phyloP scores from a whole-genome alignment of 164 flowering plant genomes.

The Stephania cephalantha region DNA sequence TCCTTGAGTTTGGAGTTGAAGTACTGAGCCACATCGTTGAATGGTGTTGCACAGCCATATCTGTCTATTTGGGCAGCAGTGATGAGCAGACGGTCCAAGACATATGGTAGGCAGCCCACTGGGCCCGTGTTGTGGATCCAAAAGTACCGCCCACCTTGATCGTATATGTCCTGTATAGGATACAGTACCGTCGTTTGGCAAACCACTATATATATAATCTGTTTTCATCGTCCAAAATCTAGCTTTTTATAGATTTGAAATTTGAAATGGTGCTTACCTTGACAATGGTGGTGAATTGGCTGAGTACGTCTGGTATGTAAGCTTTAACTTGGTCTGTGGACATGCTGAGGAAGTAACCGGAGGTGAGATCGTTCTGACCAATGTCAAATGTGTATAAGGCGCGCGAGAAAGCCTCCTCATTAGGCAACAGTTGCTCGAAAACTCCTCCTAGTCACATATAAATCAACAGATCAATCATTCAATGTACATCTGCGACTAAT shows the following conservation, averaged over 20 bases:
- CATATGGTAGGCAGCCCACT: slow-evolving; percentile 44
- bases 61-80: slow-evolving; percentile 29
- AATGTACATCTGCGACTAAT: no score
- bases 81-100: slow-evolving; percentile 23
- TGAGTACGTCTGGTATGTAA: slow-evolving; percentile 36
- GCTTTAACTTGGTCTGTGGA: slow-evolving; percentile 34
- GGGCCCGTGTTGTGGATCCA: slow-evolving; percentile 69
- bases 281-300: slow-evolving; percentile 24
- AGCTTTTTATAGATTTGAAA: no score
- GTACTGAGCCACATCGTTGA: slow-evolving; percentile 38
- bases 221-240: no score
- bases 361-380: slow-evolving; percentile 52
- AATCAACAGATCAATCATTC: no score
- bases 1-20: slow-evolving; percentile 39
- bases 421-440: slow-evolving; percentile 31
- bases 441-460: slow-evolving; percentile 25
- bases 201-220: no score
- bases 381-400: slow-evolving; percentile 53
- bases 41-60: slow-evolving; percentile 41
- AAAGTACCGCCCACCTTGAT: slow-evolving; percentile 42
- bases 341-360: slow-evolving; percentile 33
- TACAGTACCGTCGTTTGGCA: no score
- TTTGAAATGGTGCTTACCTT: slow-evolving; percentile 25
- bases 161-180: slow-evolving; percentile 25
- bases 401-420: slow-evolving; percentile 27